Evolutionary conservation across 345 rosid genomes (phyloP), one percentile per base, ranked within the genome.

Genomic region (Citrus reticulata): DNA sequence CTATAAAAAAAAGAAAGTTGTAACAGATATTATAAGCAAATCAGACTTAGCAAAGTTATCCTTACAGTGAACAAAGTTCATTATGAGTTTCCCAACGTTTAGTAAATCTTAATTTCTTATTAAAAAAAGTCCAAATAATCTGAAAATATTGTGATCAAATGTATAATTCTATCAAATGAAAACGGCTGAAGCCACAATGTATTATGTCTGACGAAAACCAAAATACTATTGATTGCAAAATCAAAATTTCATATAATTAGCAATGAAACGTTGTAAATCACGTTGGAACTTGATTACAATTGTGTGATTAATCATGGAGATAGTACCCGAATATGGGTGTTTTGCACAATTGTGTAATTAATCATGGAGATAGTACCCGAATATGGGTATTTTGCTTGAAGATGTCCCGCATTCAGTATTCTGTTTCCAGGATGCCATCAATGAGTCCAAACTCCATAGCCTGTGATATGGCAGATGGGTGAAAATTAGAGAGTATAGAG

Each of bases 381-480:
- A 24, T 24, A 24, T 24, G 24, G 24, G 24, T 24, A 24, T 24
- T 24, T 24, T 24, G 24, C 24, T 24, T 24, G 24, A 24, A 24
- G 24, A 24, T 24, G 24, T 24, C 24, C 24, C 24, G 9, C 16
- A 46, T 87, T 85, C 87, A 93, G 78, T 90, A 91, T 51, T 88
- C 92, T 9, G 98, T 95, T 87, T 93, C 98, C 78, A 93, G 73
- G 61, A 93, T 75, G 29, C 94, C 95, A 76, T 95, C 98, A 2
- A 95, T 86, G 59, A 93, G 91, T 30, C 97, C 97, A 32, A 91
- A 93, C 76, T 95, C 97, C 91, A 95, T 87, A 24, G 97, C 95
- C 98, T 95, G 90, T 86, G 79, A 80, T 19, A 32, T 55, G 58
- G 60, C 13, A 63, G 34, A 42, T 14, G 25, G 29, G 9, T 7